Evolutionary conservation across 2,329 filamentous ascomycete genomes (phyloP), one percentile per base, ranked within the genome.

Genomic region (Microcyclospora tardicrescens): DNA sequence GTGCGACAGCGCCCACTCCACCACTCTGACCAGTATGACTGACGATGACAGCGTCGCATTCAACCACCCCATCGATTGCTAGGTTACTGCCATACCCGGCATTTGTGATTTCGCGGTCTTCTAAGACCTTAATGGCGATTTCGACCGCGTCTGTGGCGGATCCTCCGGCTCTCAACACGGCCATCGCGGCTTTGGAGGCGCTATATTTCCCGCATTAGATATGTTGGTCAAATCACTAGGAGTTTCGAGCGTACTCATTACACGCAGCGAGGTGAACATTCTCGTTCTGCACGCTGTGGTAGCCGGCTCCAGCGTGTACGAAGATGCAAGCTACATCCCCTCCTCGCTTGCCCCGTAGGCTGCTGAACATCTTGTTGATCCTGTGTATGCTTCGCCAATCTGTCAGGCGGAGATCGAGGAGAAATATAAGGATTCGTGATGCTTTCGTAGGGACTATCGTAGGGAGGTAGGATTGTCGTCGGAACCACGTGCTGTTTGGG

Each of bases 31-130:
- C 91, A 36, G 80, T 67, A 57, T 96, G 83, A 54, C 98, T 87
- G 31, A 98, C 82, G 38, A 98, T 75, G 0, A 85, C 87, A 39
- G 91, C 91, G 66, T 98, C 91, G 51, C 87, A 93, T 60, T 98
- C 91, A 10, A 96, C 91, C 1, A 78, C 75, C 1, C 91, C 91
- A 50, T 95, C 81, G 45, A 93, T 83, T 33, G 84, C 80, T 16
- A 98, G 67, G 53, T 98, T 98, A 62, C 91, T 98, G 34, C 93
- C 91, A 57, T 83, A 96, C 0, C 91, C 91, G 29, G 89, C 84
- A 59, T 98, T 98, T 28, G 93, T 98, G 48, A 98, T 93, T 53
- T 95, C 86, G 41, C 82, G 79, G 57, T 98, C 84, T 62, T 98
- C 91, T 13, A 98, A 75, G 14, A 84, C 70, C 49, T 81, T 84